These are phyloP conservation scores for Termitomyces sp. DNA, from an alignment of 768 basidiomycete genomes.

Conservation along the genomic window DNA sequence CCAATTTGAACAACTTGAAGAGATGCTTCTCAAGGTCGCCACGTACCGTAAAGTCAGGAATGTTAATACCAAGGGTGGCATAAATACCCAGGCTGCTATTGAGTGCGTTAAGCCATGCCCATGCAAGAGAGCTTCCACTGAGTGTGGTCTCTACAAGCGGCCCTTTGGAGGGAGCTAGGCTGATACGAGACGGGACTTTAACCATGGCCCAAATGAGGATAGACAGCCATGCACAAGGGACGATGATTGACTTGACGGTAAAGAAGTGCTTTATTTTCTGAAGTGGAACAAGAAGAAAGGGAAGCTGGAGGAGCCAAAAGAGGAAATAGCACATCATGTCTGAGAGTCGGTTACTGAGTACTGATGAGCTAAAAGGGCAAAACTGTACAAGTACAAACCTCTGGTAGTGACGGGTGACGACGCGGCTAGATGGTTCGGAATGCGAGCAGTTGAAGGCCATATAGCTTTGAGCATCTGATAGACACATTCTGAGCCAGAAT, in stretches of 20 bases:
- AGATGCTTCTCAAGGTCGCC: not conserved
- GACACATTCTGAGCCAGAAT: conserved; percentile 63
- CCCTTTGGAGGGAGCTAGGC: conserved; percentile 53
- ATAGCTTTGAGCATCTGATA: conserved; percentile 86
- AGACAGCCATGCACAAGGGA: conserved; percentile 60
- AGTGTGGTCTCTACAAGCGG: conserved; percentile 21
- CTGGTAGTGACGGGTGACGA: conserved; percentile 60
- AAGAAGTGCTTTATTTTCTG: conserved; percentile 77
- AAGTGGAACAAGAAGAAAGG: conserved; percentile 73
- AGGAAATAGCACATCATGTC: conserved; percentile 72
- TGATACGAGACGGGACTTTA: conserved; percentile 55
- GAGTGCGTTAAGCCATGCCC: conserved; percentile 75
- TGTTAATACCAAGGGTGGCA: conserved; percentile 71
- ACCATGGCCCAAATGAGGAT: conserved; percentile 81
- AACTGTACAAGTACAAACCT: conserved; percentile 27
- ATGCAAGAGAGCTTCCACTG: conserved; percentile 51
- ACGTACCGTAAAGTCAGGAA: conserved; percentile 73
- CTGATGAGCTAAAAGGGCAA: not conserved
- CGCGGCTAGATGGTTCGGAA: conserved; percentile 62
- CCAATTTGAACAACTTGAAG: not conserved
- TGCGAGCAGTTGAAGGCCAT: conserved; percentile 67
- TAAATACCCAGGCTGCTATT: conserved; percentile 78
- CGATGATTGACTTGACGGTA: conserved; percentile 61
- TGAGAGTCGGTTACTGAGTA: conserved; percentile 15
- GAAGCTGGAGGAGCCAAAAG: conserved; percentile 76